Percentiles rank a stretch among this genome's conserved stretches.
These are phyloP conservation scores for Macadamia tetraphylla DNA, from an alignment of 164 flowering plant genomes.

Conservation along the genomic window DNA sequence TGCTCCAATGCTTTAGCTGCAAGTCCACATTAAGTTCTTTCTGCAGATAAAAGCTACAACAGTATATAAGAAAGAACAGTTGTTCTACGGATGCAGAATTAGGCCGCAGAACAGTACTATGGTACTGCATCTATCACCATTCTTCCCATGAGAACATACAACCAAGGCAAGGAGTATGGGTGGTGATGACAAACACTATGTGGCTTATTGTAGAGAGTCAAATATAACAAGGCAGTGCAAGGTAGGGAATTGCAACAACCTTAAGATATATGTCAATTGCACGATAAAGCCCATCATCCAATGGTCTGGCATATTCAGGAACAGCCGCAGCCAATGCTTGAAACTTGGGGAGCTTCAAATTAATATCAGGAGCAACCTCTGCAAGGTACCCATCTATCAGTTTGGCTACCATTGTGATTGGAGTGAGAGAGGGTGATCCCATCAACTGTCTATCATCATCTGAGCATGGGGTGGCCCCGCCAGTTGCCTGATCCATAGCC, in stretches of 20 bases:
- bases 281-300: constrained; percentile 94
- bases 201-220: not conserved
- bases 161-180: not conserved
- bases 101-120: not conserved
- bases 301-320: constrained; percentile 92
- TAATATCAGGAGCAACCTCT: constrained; percentile 92
- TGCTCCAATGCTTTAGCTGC: no score
- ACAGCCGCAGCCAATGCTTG: constrained; percentile 75
- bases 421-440: constrained; percentile 77
- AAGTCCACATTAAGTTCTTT: no score
- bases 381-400: constrained; percentile 93
- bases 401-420: constrained; percentile 86
- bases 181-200: not conserved
- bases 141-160: no score
- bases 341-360: constrained; percentile 83
- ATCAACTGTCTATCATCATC: constrained; percentile 65
- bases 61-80: no score
- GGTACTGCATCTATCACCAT: not conserved
- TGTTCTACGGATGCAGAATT: not conserved
- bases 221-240: not conserved
- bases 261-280: constrained; percentile 90
- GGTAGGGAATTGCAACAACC: constrained; percentile 32
- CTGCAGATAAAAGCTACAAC: no score
- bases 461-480: constrained; percentile 72
- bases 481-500: constrained; percentile 62